Percentiles rank a stretch among this genome's conserved stretches.
Evolutionary conservation across 2,329 filamentous ascomycete genomes (phyloP).

Genomic region (Fusarium phyllophilum): DNA sequence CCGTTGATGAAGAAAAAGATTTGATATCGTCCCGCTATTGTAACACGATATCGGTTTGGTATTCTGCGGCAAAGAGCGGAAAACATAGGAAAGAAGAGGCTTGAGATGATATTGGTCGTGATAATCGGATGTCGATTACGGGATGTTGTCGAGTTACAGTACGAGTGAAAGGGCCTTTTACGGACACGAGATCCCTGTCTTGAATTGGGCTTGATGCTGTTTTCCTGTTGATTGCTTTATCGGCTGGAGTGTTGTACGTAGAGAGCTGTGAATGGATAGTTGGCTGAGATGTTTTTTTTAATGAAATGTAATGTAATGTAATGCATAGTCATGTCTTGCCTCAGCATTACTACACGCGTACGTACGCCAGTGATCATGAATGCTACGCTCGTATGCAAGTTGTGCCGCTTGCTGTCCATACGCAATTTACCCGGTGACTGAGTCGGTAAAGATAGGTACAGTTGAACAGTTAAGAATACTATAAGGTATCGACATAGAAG

Average conservation of each 20-base stretch:
- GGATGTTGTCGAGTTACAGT: neutral
- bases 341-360: slow-evolving; percentile 23
- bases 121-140: slow-evolving; percentile 1
- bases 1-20: neutral
- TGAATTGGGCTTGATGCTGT: neutral
- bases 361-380: slow-evolving; percentile 1
- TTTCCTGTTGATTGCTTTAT: neutral
- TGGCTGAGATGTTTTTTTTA: slow-evolving; percentile 3
- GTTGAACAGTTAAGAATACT: neutral
- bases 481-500: neutral
- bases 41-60: slow-evolving; percentile 12
- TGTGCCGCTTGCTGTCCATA: slow-evolving; percentile 3
- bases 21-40: slow-evolving; percentile 23
- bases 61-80: slow-evolving; percentile 36
- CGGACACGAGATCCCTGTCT: slow-evolving; percentile 28
- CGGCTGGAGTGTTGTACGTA: neutral
- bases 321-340: slow-evolving; percentile 28
- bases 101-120: neutral
- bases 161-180: slow-evolving; percentile 31
- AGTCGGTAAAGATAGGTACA: neutral
- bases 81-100: slow-evolving; percentile 37
- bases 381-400: slow-evolving; percentile 24
- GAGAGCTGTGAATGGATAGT: neutral
- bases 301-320: neutral
- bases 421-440: neutral